A percentile compares a stretch with the other conserved stretches of the same genome.
Evolutionary conservation across 345 rosid species (phyloP).

Genomic region (Eucalyptus albens): DNA sequence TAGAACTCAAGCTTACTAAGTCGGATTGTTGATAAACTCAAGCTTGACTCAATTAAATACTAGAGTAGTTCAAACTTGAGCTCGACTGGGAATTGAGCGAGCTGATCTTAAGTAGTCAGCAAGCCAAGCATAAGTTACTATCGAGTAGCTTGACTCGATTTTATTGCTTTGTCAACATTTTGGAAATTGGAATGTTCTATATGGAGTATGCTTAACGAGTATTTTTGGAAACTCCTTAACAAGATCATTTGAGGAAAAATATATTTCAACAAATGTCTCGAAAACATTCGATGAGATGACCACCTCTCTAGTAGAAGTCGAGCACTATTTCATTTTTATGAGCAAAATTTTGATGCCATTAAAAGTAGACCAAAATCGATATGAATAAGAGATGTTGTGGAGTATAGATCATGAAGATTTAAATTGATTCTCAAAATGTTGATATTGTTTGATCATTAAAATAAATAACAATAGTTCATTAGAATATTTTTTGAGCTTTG

Average conservation of each 20-base stretch:
- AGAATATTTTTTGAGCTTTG: not conserved
- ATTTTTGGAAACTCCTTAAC: not conserved
- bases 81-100: not conserved
- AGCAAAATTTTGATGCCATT: not conserved
- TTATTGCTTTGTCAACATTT: not conserved
- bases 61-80: not conserved
- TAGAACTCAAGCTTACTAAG: not conserved
- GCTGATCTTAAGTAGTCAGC: not conserved
- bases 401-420: not conserved
- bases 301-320: rapidly evolving
- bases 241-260: not conserved
- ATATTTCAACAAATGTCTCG: not conserved
- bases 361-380: not conserved
- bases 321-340: not conserved
- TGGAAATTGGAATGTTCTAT: not conserved
- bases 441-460: not conserved
- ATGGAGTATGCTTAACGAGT: not conserved
- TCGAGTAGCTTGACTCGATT: not conserved
- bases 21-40: not conserved
- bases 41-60: not conserved
- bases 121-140: not conserved
- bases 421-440: not conserved
- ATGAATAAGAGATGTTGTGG: not conserved
- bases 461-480: not conserved
- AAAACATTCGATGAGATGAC: not conserved